Base-by-base conservation (phyloP, 1,284 basidiomycete species). In the Microbotryum violaceum region DNA sequence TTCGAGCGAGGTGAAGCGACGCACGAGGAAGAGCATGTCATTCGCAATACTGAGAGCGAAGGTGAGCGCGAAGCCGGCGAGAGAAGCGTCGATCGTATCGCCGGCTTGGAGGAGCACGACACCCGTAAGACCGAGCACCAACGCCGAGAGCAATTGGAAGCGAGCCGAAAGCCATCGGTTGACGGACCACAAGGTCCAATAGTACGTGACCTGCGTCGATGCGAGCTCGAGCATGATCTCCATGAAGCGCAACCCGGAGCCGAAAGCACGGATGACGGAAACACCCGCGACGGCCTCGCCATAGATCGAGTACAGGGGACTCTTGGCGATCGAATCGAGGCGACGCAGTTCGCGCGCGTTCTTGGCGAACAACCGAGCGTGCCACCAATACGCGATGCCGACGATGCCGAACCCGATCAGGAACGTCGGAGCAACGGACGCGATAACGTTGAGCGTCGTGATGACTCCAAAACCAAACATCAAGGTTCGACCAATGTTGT, bases 271-370 rank as follows among this genome's bases (percentile, higher is more conserved):
- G 47, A 94, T 78, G 54, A 93, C 87, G 0, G 89, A 82, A 20
- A 88, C 87, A 4, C 77, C 77, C n/a, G 75, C 73, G 45, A 79
- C 75, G 1, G 74, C 70, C 61, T 78, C 76, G 61, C 77, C 72
- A 60, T 77, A 96, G 52, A 93, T 87, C 0, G 89, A 91, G 75
- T 94, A 96, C 18, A 97, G 77, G 0, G 92, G 92, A 0, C 89
- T 92, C 45, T 90, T 84, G 9, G 90, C 91, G 51, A 91, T 85
- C 16, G 89, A 91, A 72, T 92, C 89, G 42, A 75, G 67, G 2
- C 74, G 65, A 4, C 73, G 61, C 58, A 74, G 63, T 51, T 74
- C 72, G 48, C 73, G 66, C 0, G 73, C 67, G 8, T 68, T 67
- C 21, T 63, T 67, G 27, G 61, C 54, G 45, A 70, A 72, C 12